A percentile compares a stretch with the other conserved stretches of the same genome.
Evolutionary conservation across 2,329 filamentous ascomycete genomes (phyloP).

Genomic region (Cladophialophora psammophila): DNA sequence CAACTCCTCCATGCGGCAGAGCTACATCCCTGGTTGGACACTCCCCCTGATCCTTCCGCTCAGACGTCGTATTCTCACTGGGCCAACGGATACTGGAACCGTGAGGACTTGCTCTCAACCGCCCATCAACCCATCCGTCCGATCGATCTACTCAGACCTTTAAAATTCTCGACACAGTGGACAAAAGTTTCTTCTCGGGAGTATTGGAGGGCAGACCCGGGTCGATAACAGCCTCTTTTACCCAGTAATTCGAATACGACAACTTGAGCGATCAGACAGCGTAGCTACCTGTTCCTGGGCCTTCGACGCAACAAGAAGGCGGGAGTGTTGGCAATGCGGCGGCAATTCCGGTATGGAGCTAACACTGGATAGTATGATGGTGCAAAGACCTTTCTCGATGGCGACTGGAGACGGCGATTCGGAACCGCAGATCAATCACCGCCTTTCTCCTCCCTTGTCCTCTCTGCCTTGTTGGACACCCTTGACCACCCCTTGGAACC

Average conservation of each 20-base stretch:
- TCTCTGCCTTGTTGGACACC: not conserved
- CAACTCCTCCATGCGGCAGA: too few species aligned
- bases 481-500: not conserved
- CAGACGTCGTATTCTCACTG: conserved; percentile 4
- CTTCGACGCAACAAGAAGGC: not conserved
- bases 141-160: conserved; percentile 25
- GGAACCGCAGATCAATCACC: conserved; percentile 21
- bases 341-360: conserved; percentile 3
- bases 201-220: not conserved
- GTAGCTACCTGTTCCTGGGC: not conserved
- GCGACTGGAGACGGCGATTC: conserved; percentile 17
- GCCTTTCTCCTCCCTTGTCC: conserved; percentile 14
- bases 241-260: not conserved
- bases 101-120: not conserved
- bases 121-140: conserved; percentile 11
- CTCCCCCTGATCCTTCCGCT: conserved; percentile 9
- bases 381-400: conserved; percentile 18
- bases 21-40: not conserved
- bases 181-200: not conserved
- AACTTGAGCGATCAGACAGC: not conserved
- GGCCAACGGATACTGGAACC: conserved; percentile 16
- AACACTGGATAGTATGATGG: conserved; percentile 7
- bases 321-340: not conserved
- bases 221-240: conserved; percentile 1
- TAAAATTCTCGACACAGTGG: conserved; percentile 14